Percentiles rank a stretch among this genome's conserved stretches.
Conservation (phyloP, 306 rosid species). For the Vigna radiata region DNA sequence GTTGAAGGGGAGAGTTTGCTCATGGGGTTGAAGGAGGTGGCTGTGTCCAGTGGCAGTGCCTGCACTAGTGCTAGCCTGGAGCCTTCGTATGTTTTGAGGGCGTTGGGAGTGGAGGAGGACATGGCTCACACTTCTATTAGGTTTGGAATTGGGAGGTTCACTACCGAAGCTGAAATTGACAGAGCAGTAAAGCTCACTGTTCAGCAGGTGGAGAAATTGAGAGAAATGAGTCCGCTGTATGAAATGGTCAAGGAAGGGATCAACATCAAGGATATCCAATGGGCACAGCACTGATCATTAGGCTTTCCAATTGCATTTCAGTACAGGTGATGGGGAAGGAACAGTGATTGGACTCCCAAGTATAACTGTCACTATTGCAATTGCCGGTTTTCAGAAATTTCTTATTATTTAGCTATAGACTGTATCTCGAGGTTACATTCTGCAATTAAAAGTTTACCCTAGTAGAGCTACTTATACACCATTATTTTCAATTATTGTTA, state of each 20-base stretch:
- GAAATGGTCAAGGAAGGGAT: constrained; percentile 96
- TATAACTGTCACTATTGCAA: neutral
- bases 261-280: constrained; percentile 79
- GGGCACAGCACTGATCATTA: constrained; percentile 77
- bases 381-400: neutral
- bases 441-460: neutral
- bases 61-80: constrained; percentile 98
- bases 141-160: constrained; percentile 97
- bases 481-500: neutral
- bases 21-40: constrained; percentile 98
- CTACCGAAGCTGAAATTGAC: constrained; percentile 87
- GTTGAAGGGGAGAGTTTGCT: constrained; percentile 95
- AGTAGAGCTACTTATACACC: neutral
- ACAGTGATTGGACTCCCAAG: neutral
- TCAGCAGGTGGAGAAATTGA: constrained; percentile 82
- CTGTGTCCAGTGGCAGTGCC: constrained; percentile 98
- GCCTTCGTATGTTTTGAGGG: constrained; percentile 94
- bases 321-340: neutral
- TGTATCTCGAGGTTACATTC: constrained; percentile 6
- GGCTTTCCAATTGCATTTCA: neutral
- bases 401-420: neutral
- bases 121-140: constrained; percentile 98
- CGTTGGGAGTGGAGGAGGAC: constrained; percentile 97
- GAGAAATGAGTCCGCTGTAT: constrained; percentile 98
- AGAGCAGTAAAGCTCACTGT: constrained; percentile 79